Evolutionary conservation across 163 green algal genomes (phyloP).

Genomic region (Chlorella variabilis): DNA sequence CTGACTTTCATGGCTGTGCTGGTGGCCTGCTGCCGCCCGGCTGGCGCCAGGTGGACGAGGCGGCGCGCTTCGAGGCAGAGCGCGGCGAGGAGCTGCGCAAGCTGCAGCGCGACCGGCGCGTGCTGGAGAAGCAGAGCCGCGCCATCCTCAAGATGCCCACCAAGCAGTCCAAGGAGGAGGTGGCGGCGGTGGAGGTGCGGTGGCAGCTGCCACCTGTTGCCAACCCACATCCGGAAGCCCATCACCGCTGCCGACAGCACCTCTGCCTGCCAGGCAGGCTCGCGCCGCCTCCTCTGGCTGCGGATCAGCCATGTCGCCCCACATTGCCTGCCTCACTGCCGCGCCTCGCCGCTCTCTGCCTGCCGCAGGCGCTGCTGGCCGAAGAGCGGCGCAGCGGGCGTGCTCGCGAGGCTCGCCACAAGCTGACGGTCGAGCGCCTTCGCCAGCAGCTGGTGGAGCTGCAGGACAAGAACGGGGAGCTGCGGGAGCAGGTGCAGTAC

Average conservation of each 20-base stretch:
- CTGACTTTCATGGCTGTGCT: background rate
- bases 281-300: too few relatives aligned
- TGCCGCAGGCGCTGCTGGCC: conserved; percentile 70
- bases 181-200: conserved; percentile 36
- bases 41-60: conserved; percentile 25
- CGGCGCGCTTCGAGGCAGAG: background rate
- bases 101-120: conserved; percentile 52
- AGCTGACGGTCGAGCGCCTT: conserved; percentile 84
- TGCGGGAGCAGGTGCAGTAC: conserved; percentile 78
- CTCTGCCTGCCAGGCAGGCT: too few relatives aligned
- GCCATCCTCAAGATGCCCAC: conserved; percentile 55
- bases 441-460: conserved; percentile 79
- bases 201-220: background rate
- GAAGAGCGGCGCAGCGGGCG: conserved; percentile 63
- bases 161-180: conserved; percentile 57
- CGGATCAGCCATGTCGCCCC: too few relatives aligned
- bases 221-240: too few relatives aligned
- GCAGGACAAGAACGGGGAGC: conserved; percentile 76
- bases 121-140: conserved; percentile 63
- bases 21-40: too few relatives aligned
- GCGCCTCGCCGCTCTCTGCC: background rate
- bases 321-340: too few relatives aligned
- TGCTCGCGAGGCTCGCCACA: conserved; percentile 76
- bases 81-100: conserved; percentile 29
- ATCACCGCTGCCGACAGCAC: background rate